A percentile compares a stretch with the other conserved stretches of the same genome.
Evolutionary conservation across 306 rosid genomes (phyloP).

Genomic region (Luffa acutangula): DNA sequence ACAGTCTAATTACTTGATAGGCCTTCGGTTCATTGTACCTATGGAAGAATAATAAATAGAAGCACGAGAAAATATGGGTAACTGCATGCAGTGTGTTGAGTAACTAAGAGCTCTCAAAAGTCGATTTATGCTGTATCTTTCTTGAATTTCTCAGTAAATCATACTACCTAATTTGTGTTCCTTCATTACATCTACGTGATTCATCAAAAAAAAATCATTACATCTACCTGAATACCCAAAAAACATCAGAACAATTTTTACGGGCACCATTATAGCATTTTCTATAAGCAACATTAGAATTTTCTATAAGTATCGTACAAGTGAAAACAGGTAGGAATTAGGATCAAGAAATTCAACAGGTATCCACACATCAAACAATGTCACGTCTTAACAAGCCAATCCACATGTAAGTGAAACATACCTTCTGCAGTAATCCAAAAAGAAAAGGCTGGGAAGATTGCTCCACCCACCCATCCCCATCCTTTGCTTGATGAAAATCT

Average conservation of each 20-base stretch:
- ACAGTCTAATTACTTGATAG: not conserved
- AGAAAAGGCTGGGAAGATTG: slow-evolving; percentile 86
- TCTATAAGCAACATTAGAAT: not conserved
- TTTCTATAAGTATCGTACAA: not conserved
- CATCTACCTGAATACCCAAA: not conserved
- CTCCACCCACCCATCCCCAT: slow-evolving; percentile 99
- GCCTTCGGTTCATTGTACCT: not conserved
- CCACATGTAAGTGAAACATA: slow-evolving; percentile 17
- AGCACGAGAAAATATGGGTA: too few relatives aligned
- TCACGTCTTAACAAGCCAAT: not conserved
- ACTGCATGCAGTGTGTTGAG: too few relatives aligned
- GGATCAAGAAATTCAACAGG: not conserved
- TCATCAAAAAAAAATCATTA: not conserved
- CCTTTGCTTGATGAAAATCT: slow-evolving; percentile 94
- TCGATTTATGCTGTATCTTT: not conserved
- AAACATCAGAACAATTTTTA: not conserved
- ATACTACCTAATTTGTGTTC: not conserved
- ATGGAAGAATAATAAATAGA: not conserved
- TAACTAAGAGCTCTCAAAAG: not conserved
- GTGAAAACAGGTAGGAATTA: not conserved
- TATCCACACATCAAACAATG: not conserved
- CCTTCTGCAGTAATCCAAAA: slow-evolving; percentile 93
- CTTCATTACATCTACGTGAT: not conserved
- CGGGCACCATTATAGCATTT: not conserved
- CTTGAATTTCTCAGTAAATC: not conserved